Base-by-base conservation (phyloP, 2,329 filamentous ascomycete species). In the Fusarium poae region DNA sequence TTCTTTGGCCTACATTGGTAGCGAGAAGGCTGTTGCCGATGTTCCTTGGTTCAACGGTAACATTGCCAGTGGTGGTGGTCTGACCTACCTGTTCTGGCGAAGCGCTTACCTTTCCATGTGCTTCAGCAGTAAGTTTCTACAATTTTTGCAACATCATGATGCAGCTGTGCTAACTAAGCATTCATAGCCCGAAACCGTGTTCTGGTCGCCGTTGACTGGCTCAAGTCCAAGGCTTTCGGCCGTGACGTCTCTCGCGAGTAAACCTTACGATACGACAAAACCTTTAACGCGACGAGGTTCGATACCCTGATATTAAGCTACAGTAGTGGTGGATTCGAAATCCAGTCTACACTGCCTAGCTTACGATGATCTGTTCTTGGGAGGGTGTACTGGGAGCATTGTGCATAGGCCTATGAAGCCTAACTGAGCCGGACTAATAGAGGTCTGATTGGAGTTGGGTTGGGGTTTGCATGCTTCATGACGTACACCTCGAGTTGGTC, bases 21-120 rank as follows among this genome's bases (percentile, higher is more conserved):
- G 93, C 81, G 96, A 99, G 80, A 95, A 95, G 87, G 96, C 96
- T 50, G 96, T 99, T 62, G 96, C 96, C 67, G 96, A 99, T 82
- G 93, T 99, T 76, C 92, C 90, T 79, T 99, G 96, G 95, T 90
- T 97, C 84, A 97, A 96, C 76, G 96, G 96, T 72, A 99, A 98
- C 84, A 88, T 99, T 75, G 95, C 96, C 66, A 93, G 91, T 45
- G 96, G 95, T 78, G 96, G 96, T 78, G 93, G 91, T 76, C 85
- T 98, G 82, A 99, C 96, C 58, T 99, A 97, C 84, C 88, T 97
- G 73, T 99, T 99, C 89, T 99, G 96, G 96, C 89, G 94, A 79
- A 97, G 92, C 78, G 96, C 95, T 57, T 99, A 99, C 82, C 85
- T 99, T 80, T 97, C 93, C 86, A 99, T 99, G 96, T 97, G 95